phyloP scores from a whole-genome alignment of 768 basidiomycete species.

The Termitomyces sp. region DNA sequence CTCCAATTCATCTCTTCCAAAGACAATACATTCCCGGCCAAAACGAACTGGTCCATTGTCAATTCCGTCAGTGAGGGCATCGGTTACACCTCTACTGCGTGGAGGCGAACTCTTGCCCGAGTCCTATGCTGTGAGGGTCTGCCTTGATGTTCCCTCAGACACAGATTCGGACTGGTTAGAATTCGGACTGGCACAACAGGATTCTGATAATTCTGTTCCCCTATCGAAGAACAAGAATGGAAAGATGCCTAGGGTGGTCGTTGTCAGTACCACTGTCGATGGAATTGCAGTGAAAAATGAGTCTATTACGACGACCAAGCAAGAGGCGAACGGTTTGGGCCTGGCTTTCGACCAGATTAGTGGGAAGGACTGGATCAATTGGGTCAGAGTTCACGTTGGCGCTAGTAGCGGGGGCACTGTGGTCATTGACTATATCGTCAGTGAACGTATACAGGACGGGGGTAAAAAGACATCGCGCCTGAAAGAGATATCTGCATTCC shows the following conservation, averaged over 20 bases:
- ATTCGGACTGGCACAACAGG: constrained; percentile 61
- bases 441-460: constrained; percentile 18
- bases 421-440: constrained; percentile 69
- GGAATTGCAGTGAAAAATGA: constrained; percentile 64
- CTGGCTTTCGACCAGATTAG: constrained; percentile 51
- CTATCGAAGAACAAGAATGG: constrained; percentile 8
- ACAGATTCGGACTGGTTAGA: constrained; percentile 72
- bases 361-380: constrained; percentile 58
- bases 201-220: constrained; percentile 16
- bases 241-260: constrained; percentile 43
- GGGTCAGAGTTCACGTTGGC: constrained; percentile 61
- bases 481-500: constrained; percentile 27
- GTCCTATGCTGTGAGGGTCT: constrained; percentile 59
- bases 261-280: constrained; percentile 59
- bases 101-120: constrained; percentile 28
- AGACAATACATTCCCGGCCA: constrained; percentile 22
- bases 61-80: constrained; percentile 55
- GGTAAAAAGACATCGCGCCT: constrained; percentile 34
- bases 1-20: constrained; percentile 21
- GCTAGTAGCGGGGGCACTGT: constrained; percentile 45
- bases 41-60: constrained; percentile 55
- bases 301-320: constrained; percentile 38
- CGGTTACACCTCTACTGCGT: constrained; percentile 48
- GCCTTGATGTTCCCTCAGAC: constrained; percentile 52
- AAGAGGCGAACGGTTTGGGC: constrained; percentile 28